Evolutionary conservation across 2,329 filamentous ascomycete species (phyloP).

Genomic region (Penicillium sp.): DNA sequence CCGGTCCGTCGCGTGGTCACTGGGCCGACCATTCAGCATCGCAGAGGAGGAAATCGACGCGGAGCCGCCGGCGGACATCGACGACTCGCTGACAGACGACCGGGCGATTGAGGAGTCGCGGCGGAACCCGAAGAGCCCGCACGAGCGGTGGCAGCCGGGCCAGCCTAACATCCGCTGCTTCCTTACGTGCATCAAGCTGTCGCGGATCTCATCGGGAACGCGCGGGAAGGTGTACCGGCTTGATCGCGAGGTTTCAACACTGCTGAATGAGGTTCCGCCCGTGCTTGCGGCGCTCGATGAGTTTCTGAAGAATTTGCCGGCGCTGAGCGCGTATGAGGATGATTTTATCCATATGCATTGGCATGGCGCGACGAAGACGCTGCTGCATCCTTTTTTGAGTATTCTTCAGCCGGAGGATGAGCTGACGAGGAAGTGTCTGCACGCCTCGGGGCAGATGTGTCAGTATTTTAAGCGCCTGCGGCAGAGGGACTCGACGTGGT

Average conservation of each 20-base stretch:
- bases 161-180: conserved; percentile 16
- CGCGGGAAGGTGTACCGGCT: conserved; percentile 26
- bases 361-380: conserved; percentile 24
- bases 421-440: conserved; percentile 19
- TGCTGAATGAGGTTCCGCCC: conserved; percentile 19
- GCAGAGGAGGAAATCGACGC: conserved; percentile 40
- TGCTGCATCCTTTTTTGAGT: conserved; percentile 27
- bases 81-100: conserved; percentile 17
- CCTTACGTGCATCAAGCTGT: conserved; percentile 21
- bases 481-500: conserved; percentile 96
- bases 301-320: conserved; percentile 20
- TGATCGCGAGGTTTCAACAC: conserved; percentile 9
- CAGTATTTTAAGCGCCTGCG: conserved; percentile 69
- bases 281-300: conserved; percentile 20
- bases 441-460: conserved; percentile 27
- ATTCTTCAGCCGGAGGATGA: conserved; percentile 19
- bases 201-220: conserved; percentile 26
- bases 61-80: conserved; percentile 24
- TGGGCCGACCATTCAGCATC: conserved; percentile 39
- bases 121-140: neutral
- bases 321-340: conserved; percentile 17
- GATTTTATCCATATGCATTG: conserved; percentile 32
- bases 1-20: conserved; percentile 32
- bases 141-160: neutral
- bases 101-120: conserved; percentile 1